Conservation (phyloP, 73 alveolate genomes). For the Paramecium bursaria region DNA sequence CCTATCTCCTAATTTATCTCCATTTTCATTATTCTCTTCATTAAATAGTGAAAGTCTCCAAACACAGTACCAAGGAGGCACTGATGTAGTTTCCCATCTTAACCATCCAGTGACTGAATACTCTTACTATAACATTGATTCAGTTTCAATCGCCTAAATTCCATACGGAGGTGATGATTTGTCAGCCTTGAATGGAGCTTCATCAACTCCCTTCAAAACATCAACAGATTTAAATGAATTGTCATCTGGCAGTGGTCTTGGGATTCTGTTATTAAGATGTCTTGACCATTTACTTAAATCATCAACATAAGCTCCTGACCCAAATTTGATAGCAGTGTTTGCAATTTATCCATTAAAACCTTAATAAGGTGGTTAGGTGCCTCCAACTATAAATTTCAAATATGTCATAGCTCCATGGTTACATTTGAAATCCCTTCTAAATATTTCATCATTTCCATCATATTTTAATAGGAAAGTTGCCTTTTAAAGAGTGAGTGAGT, state of each 20-base stretch:
- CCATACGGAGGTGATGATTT: not conserved
- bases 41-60: slow-evolving; percentile 2
- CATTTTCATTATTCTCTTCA: not conserved
- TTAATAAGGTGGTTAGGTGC: not conserved
- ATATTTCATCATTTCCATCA: slow-evolving; percentile 36
- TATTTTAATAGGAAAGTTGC: slow-evolving; percentile 16
- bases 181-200: not conserved
- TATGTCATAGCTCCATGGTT: slow-evolving; percentile 8
- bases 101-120: slow-evolving; percentile 57
- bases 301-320: slow-evolving; percentile 11
- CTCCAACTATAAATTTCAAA: slow-evolving; percentile 23
- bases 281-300: not conserved
- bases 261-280: slow-evolving; percentile 34
- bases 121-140: slow-evolving; percentile 2
- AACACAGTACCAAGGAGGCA: slow-evolving; percentile 34
- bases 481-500: slow-evolving; percentile 13
- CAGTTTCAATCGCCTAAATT: not conserved
- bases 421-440: not conserved
- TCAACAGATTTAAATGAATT: not conserved
- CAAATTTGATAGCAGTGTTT: slow-evolving; percentile 32
- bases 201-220: slow-evolving; percentile 13
- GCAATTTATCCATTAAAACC: slow-evolving; percentile 53
- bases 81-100: slow-evolving; percentile 51
- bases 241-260: slow-evolving; percentile 25
- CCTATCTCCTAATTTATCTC: slow-evolving; percentile 12